Evolutionary conservation across 2,329 filamentous ascomycete species (phyloP), one percentile per base, ranked within the genome.

Genomic region (Cladosporium halotolerans): DNA sequence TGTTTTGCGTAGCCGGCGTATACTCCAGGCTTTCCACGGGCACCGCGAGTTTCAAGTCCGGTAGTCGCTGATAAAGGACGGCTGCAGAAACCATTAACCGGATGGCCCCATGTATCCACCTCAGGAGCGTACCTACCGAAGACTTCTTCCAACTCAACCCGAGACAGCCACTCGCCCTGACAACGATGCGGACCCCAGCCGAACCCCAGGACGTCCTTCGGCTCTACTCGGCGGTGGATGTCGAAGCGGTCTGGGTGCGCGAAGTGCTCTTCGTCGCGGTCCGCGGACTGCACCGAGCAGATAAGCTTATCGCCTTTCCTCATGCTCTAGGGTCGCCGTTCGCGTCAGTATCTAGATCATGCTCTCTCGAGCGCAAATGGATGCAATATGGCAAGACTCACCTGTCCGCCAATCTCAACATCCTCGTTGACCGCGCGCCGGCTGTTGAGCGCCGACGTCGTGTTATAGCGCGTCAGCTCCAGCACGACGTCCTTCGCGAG

Each of bases 401-500:
- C 51, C 67, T 72, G 50, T 9, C 72, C 75, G 3, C 72, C 71
- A 18, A 77, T 62, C 34, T 68, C 66, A 18, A 78, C 63, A 51
- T 78, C 75, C 14, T 69, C 73, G 58, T 76, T 77, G 5, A 75
- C 75, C 1, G 74, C 74, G 11, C 76, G 66, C 51, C 74, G 73
- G 33, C 75, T 76, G 0, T 74, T 75, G 52, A 79, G 62, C 1
- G 75, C 70, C 1, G 73, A 76, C 0, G 70, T 73, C 0, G 74
- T 76, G 56, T 78, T 75, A 56, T 67, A 79, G 6, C 76, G 68
- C 57, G 73, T 76, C 1, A 79, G 68, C 61, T 79, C 76, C 41
- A 76, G 70, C 0, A 79, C 75, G 40, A 79, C 77, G 0, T 58
- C 52, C 2, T 52, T 60, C 1, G 69, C 64, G 11, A 73, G 68